Conservation (phyloP, 345 rosid species). For the Brassica juncea region DNA sequence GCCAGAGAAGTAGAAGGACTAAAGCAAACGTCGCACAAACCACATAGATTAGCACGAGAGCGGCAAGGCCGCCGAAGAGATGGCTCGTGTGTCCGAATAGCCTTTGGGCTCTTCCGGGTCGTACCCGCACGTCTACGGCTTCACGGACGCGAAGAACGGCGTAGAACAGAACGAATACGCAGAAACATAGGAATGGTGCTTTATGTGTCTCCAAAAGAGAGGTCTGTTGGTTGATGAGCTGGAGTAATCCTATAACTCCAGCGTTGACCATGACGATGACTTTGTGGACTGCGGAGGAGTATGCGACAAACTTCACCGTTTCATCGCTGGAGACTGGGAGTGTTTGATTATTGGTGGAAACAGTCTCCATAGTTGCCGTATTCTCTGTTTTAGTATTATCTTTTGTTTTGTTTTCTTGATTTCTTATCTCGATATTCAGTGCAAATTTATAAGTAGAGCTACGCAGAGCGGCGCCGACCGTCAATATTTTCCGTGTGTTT, state of each 20-base stretch:
- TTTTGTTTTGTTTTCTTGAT: no score
- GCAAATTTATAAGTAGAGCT: no score
- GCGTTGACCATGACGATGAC: conserved; percentile 16
- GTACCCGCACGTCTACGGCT: neutral
- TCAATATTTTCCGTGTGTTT: no score
- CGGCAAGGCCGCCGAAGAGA: conserved; percentile 26
- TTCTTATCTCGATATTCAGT: no score
- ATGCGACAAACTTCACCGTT: neutral
- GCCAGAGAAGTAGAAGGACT: conserved; percentile 17
- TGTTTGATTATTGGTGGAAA: neutral
- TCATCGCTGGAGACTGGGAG: neutral
- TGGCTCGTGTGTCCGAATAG: conserved; percentile 17
- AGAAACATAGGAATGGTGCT: conserved; percentile 9
- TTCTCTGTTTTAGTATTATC: no score
- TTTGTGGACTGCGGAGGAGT: conserved; percentile 33
- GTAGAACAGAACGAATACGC: neutral
- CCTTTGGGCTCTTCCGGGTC: neutral
- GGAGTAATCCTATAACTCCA: conserved; percentile 21
- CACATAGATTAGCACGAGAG: conserved; percentile 6
- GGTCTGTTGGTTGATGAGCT: conserved; percentile 10
- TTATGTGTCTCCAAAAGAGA: conserved; percentile 21
- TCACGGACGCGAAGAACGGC: neutral
- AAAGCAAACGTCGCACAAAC: neutral
- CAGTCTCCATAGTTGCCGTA: neutral
- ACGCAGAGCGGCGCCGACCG: no score